phyloP scores from a whole-genome alignment of 169 alveolate genomes.

The Cyclospora cayetanensis region DNA sequence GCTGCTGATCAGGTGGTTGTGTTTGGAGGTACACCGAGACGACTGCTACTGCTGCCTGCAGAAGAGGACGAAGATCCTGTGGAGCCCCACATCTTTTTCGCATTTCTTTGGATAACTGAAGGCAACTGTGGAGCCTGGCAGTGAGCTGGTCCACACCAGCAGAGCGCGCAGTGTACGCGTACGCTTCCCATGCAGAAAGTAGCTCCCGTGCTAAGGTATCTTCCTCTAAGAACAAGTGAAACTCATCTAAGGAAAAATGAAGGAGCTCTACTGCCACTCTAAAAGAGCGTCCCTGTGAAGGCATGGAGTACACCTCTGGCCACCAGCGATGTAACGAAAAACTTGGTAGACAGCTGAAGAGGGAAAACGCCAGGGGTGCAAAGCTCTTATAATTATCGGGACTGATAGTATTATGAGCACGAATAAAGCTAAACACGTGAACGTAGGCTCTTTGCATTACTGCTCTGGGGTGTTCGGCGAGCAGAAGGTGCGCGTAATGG shows the following conservation, averaged over 20 bases:
- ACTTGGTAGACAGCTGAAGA: conserved; percentile 1
- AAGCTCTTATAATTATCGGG: too few relatives aligned
- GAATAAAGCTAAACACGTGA: neutral
- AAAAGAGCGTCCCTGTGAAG: neutral
- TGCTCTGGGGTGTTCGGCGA: neutral
- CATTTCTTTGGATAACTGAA: conserved; percentile 35
- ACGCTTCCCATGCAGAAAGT: conserved; percentile 46
- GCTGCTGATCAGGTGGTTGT: conserved; percentile 15
- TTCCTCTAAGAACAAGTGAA: conserved; percentile 56
- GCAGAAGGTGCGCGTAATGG: conserved; percentile 26
- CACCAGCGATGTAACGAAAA: conserved; percentile 22
- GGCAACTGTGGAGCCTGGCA: conserved; percentile 49
- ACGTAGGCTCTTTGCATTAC: conserved; percentile 18
- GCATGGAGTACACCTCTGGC: conserved; percentile 1
- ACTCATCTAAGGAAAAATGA: conserved; percentile 45
- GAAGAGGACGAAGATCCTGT: neutral
- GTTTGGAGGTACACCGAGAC: neutral
- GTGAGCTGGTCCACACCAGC: conserved; percentile 63
- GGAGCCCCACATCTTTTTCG: conserved; percentile 38
- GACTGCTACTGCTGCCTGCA: conserved; percentile 53
- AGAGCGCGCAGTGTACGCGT: conserved; percentile 18
- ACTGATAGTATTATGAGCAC: neutral
- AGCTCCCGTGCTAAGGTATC: conserved; percentile 50
- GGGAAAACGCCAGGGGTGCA: conserved; percentile 3
- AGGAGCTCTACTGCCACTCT: conserved; percentile 48